Conservation (phyloP, 441 rosid genomes). For the Euphorbia celastroides region DNA sequence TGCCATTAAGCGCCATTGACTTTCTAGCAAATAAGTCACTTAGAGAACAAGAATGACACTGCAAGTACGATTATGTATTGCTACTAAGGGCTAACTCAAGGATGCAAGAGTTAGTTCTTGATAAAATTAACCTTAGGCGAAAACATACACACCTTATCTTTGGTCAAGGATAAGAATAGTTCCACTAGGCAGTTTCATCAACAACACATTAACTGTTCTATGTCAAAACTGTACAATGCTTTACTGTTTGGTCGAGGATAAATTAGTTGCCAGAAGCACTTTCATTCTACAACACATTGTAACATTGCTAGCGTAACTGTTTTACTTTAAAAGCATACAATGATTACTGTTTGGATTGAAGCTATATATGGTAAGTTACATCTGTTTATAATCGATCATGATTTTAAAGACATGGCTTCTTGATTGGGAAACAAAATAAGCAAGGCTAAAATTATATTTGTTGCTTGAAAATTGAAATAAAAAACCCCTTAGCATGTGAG, state of each 20-base stretch:
- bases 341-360: neutral
- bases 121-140: neutral
- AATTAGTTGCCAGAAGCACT: no score
- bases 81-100: neutral
- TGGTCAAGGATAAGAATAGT: neutral
- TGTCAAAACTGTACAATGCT: no score
- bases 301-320: no score
- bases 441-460: neutral
- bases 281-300: no score
- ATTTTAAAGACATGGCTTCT: neutral
- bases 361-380: neutral
- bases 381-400: neutral
- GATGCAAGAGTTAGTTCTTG: neutral
- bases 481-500: neutral
- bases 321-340: no score
- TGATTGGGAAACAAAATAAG: neutral
- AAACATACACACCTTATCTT: neutral
- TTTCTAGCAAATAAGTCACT: neutral
- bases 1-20: no score
- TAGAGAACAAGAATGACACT: neutral
- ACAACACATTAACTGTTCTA: no score
- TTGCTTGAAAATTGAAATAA: no score
- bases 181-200: no score
- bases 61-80: no score
- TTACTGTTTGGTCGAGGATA: no score